Conservation (phyloP, 495 filamentous ascomycete species). For the Geoglossum glabrum region DNA sequence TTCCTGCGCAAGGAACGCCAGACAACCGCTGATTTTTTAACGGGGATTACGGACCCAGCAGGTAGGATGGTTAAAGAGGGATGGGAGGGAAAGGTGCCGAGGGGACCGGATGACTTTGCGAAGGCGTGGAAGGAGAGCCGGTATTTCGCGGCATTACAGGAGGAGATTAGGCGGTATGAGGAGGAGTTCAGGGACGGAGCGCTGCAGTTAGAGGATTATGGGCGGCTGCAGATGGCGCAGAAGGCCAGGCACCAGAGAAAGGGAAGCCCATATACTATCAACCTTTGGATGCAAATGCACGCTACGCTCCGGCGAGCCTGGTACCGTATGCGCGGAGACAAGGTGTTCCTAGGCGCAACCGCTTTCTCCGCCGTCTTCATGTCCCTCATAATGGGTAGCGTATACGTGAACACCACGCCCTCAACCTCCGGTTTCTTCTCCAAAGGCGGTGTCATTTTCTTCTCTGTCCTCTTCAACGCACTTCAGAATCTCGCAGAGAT, state of each 20-base stretch:
- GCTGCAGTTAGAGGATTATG: not conserved
- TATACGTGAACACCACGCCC: slow-evolving; percentile 51
- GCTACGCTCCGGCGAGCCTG: slow-evolving; percentile 49
- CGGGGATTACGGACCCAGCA: slow-evolving; percentile 41
- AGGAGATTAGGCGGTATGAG: slow-evolving; percentile 25
- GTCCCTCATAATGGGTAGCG: slow-evolving; percentile 52
- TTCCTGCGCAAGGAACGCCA: slow-evolving; percentile 38
- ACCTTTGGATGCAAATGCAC: slow-evolving; percentile 44
- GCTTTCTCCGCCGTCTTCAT: slow-evolving; percentile 48
- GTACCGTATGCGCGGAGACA: slow-evolving; percentile 43
- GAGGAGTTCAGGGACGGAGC: slow-evolving; percentile 24
- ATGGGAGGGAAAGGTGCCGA: slow-evolving; percentile 39
- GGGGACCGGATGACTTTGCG: slow-evolving; percentile 37
- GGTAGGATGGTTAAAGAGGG: slow-evolving; percentile 37
- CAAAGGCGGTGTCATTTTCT: slow-evolving; percentile 46
- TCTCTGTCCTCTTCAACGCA: slow-evolving; percentile 62
- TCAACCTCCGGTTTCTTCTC: slow-evolving; percentile 35
- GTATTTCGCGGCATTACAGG: slow-evolving; percentile 12
- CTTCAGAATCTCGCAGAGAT: slow-evolving; percentile 64
- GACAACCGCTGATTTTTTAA: slow-evolving; percentile 52
- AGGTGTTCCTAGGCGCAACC: slow-evolving; percentile 28
- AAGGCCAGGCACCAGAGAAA: slow-evolving; percentile 29
- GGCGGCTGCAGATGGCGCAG: slow-evolving; percentile 18
- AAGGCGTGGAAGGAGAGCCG: slow-evolving; percentile 29
- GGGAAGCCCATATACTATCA: slow-evolving; percentile 22